Base-by-base conservation (phyloP, 2,329 filamentous ascomycete genomes). In the Xylaria hypoxylon region DNA sequence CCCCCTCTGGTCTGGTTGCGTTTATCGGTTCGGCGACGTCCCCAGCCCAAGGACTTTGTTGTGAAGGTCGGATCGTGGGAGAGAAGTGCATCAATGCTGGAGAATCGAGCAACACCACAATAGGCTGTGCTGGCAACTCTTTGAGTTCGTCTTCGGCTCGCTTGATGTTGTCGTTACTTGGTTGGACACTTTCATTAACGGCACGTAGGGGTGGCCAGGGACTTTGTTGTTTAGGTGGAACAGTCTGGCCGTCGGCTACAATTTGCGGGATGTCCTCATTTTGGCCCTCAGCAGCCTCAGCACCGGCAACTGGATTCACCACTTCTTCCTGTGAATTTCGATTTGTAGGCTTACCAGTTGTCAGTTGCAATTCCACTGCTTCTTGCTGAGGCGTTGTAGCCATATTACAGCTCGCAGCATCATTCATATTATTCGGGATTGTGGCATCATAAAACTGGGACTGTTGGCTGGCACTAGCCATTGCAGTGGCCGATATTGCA, bases 11-110 rank as follows among this genome's bases (percentile, higher is more conserved):
- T 35, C 7, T 58, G 6, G 59, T 50, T 51, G 31, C 15, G 4
- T 13, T 66, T 7, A 33, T 17, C 15, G 55, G 57, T 56, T 52
- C 60, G n/a, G 59, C 28, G 17, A 31, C 24, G n/a, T 69, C 70
- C 52, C 57, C 62, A 26, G 24, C 47, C 76, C 77, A 78, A 1
- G 77, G 76, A 31, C 75, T 78, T 63, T 79, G 77, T 60, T 76
- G 71, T 47, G 74, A 73, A 64, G 70, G 59, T 35, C 63, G 68
- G 48, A 73, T 69, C 5, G n/a, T 38, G 22, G 69, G 56, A 24
- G 60, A 67, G 17, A 35, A 60, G 44, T 64, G 15, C 11, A 47
- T 48, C 19, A 33, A 60, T 38, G 22, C 31, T 38, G 66, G 71
- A 50, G 68, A 67, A 31, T 50, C 52, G 40, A 67, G 28, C 7